These are phyloP conservation scores for Polyporus tsugae DNA, from an alignment of 1,284 basidiomycete species.

Conservation along the genomic window DNA sequence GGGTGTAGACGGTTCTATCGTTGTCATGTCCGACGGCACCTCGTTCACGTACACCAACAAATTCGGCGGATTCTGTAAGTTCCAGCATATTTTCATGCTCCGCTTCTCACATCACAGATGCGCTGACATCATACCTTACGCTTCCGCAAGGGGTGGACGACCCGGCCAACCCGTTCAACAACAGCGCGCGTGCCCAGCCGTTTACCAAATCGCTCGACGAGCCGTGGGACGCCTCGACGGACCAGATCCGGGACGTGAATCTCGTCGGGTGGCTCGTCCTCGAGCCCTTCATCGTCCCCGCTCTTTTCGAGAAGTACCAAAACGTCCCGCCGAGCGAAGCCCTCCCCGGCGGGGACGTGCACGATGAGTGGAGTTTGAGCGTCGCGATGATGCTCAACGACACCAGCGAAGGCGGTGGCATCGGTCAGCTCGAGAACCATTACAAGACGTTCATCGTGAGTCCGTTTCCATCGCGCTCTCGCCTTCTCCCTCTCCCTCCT, in stretches of 20 bases:
- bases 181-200: constrained; percentile 70
- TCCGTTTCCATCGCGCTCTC: constrained; percentile 18
- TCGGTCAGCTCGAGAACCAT: constrained; percentile 76
- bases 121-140: constrained; percentile 18
- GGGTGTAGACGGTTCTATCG: constrained; percentile 66
- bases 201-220: constrained; percentile 79
- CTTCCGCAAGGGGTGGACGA: constrained; percentile 57
- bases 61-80: constrained; percentile 76
- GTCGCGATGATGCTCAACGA: constrained; percentile 72
- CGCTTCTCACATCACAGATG: constrained; percentile 7
- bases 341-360: constrained; percentile 36
- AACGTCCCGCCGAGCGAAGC: constrained; percentile 43
- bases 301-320: constrained; percentile 58
- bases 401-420: constrained; percentile 57
- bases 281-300: constrained; percentile 74
- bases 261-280: constrained; percentile 66
- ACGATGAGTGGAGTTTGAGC: constrained; percentile 84
- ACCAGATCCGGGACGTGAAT: constrained; percentile 66
- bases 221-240: constrained; percentile 64
- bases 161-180: constrained; percentile 76
- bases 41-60: constrained; percentile 80
- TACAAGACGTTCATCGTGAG: constrained; percentile 85
- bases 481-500: neutral
- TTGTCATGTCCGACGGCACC: constrained; percentile 77
- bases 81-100: constrained; percentile 10